These are phyloP conservation scores for Phytophthora citrophthora DNA, from an alignment of 352 stramenopile species.

Conservation along the genomic window DNA sequence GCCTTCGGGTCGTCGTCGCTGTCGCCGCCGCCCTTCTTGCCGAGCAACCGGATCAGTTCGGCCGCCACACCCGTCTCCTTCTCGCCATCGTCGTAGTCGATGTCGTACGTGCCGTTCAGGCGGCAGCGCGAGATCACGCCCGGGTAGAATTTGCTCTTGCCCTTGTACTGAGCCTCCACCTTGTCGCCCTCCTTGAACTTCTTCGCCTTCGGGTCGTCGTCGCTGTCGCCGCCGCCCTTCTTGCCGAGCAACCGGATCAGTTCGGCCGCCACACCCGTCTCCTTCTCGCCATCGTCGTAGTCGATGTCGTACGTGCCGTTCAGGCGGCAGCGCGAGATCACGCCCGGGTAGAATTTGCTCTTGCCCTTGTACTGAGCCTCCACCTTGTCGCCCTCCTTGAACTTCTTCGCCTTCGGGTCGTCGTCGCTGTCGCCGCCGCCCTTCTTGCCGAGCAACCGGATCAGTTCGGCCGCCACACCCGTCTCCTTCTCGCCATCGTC, in stretches of 20 bases:
- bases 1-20: constrained; percentile 19
- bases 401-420: constrained; percentile 18
- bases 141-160: constrained; percentile 23
- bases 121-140: constrained; percentile 20
- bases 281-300: constrained; percentile 23
- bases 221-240: constrained; percentile 13
- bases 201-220: constrained; percentile 19
- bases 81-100: constrained; percentile 22
- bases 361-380: constrained; percentile 24
- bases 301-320: constrained; percentile 25
- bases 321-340: constrained; percentile 21
- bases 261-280: constrained; percentile 21
- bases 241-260: constrained; percentile 11
- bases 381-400: constrained; percentile 24
- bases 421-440: constrained; percentile 15
- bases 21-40: constrained; percentile 11
- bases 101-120: constrained; percentile 23
- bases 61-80: constrained; percentile 22
- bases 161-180: constrained; percentile 23
- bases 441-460: constrained; percentile 14
- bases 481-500: constrained; percentile 23
- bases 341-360: constrained; percentile 21
- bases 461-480: constrained; percentile 19
- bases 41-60: constrained; percentile 11
- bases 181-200: constrained; percentile 24